Evolutionary conservation across 2,329 filamentous ascomycete genomes (phyloP), one percentile per base, ranked within the genome.

Genomic region (Chalaropsis thielavioides): DNA sequence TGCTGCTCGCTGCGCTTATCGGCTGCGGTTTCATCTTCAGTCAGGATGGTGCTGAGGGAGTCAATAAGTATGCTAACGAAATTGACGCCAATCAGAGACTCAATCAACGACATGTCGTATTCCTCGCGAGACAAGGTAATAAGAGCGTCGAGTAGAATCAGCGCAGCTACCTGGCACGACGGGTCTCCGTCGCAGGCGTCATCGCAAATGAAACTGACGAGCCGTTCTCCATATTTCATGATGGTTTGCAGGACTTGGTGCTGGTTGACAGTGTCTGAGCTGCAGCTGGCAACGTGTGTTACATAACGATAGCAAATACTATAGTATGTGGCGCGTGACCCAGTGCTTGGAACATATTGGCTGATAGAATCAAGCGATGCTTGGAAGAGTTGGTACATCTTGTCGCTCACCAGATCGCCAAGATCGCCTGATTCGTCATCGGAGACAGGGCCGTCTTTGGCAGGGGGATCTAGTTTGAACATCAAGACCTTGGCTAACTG

Each of bases 11-110:
- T 67, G 67, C 75, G 75, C 65, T 74, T 78, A 74, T 68, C 70
- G 66, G 75, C 77, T 68, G 70, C 44, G 19, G 61, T 60, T 35
- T 66, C 68, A 7, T 60, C 83, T 70, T 96, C 92, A 11, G 82
- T 75, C 67, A 92, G 83, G 62, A 96, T 83, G 69, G 83, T 81
- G 69, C 89, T 86, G 65, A 99, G 82, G 62, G 90, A 90, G 75
- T 97, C 92, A 63, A 99, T 86, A 38, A 97, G 82, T 35, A 97
- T 86, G 62, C 88, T 88, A 62, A 96, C 83, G 73, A 96, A 96
- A 75, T 99, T 99, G 59, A 95, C 83, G 65, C 88, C 84, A 71
- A 88, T 87, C 64, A 99, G 82, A 38, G 84, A 80, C 68, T 94
- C 89, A 17, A 96, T 83, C 27, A 97, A 81, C 70, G 88, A 83